Conservation (phyloP, 2,329 filamentous ascomycete species). For the Aspergillus unguis region DNA sequence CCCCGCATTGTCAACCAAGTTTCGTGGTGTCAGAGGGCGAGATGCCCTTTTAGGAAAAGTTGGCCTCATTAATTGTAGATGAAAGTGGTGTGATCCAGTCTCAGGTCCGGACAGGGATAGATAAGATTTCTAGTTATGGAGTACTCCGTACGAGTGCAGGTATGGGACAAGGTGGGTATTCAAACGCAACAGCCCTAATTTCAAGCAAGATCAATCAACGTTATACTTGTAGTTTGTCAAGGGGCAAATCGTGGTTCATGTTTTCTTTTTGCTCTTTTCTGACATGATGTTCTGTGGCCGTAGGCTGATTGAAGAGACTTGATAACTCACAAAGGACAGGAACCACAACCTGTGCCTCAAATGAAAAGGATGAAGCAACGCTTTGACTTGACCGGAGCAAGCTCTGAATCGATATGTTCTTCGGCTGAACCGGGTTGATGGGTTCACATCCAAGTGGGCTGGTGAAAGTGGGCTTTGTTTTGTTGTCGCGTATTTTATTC, state of each 20-base stretch:
- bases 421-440: conserved; percentile 31
- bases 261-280: conserved; percentile 6
- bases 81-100: conserved; percentile 5
- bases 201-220: neutral
- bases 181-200: conserved; percentile 6
- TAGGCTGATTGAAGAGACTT: neutral
- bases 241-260: conserved; percentile 1
- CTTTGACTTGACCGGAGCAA: neutral
- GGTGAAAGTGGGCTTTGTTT: conserved; percentile 16
- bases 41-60: neutral
- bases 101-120: conserved; percentile 14
- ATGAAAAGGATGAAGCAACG: no score
- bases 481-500: conserved; percentile 15
- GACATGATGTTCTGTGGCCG: neutral
- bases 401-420: conserved; percentile 11
- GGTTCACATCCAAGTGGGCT: conserved; percentile 24
- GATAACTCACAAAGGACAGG: conserved; percentile 2
- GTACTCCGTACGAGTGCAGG: no score
- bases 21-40: neutral
- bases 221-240: neutral
- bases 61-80: neutral
- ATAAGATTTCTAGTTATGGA: conserved; percentile 7
- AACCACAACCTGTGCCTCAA: no score
- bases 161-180: neutral
- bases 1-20: neutral